Percentiles rank a stretch among this genome's conserved stretches.
Evolutionary conservation across 1,284 basidiomycete species (phyloP).

Genomic region (Sphaerobolus stellatus): DNA sequence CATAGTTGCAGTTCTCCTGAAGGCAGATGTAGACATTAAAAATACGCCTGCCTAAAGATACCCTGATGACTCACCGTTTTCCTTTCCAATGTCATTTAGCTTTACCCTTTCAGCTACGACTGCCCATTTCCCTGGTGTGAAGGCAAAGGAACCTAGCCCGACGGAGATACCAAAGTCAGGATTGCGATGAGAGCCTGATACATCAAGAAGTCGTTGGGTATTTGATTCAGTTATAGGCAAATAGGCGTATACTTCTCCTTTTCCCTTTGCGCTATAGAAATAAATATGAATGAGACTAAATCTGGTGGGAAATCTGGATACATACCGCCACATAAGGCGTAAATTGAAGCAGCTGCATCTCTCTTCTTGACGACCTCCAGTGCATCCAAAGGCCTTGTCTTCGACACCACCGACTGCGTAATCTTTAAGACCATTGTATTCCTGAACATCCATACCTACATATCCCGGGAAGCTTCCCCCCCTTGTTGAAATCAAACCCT

Average conservation of each 20-base stretch:
- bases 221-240: slow-evolving; percentile 49
- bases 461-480: slow-evolving; percentile 64
- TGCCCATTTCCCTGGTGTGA: slow-evolving; percentile 52
- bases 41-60: slow-evolving; percentile 19
- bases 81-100: slow-evolving; percentile 51
- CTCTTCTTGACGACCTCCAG: slow-evolving; percentile 54
- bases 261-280: slow-evolving; percentile 29
- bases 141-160: slow-evolving; percentile 52
- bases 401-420: slow-evolving; percentile 54
- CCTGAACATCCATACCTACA: slow-evolving; percentile 46
- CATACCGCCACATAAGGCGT: slow-evolving; percentile 65
- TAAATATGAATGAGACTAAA: background rate
- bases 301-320: background rate
- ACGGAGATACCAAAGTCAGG: slow-evolving; percentile 60
- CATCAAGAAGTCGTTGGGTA: slow-evolving; percentile 38
- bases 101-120: slow-evolving; percentile 61
- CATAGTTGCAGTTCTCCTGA: slow-evolving; percentile 58
- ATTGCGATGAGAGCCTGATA: slow-evolving; percentile 55
- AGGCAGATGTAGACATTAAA: background rate
- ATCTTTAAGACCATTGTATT: background rate
- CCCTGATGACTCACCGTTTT: slow-evolving; percentile 38
- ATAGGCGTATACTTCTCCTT: slow-evolving; percentile 61
- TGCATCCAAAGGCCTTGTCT: slow-evolving; percentile 56
- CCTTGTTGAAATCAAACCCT: slow-evolving; percentile 59
- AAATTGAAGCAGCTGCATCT: slow-evolving; percentile 61